Evolutionary conservation across 139 green algal species (phyloP).

Genomic region (Chlamydomonas sphaeroides): DNA sequence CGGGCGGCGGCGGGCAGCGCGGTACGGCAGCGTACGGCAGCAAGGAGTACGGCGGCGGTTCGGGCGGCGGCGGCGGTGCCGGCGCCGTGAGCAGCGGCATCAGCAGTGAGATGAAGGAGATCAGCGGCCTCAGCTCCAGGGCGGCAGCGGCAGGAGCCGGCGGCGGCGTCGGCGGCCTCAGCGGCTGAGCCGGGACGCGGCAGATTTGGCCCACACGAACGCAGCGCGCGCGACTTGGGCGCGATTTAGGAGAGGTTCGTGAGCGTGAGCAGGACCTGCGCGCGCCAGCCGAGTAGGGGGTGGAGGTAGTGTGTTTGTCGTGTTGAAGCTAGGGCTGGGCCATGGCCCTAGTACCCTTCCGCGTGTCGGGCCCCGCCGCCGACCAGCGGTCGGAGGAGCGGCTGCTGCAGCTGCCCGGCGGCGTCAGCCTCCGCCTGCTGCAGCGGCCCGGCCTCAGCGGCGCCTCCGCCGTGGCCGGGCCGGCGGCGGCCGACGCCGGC

Average conservation of each 20-base stretch:
- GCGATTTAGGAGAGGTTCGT: no score
- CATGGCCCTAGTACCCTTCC: conserved; percentile 37
- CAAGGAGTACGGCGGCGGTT: neutral
- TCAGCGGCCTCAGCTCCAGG: no score
- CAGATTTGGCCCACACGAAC: no score
- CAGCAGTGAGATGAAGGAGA: neutral
- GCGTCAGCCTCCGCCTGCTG: conserved; percentile 9
- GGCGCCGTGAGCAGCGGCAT: neutral
- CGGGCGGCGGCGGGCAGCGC: neutral
- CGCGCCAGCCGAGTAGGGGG: no score
- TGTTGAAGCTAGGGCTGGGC: no score
- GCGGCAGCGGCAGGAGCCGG: neutral
- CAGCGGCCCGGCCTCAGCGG: conserved; percentile 3
- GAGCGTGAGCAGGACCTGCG: no score
- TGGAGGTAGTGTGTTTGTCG: no score
- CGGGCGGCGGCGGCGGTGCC: neutral
- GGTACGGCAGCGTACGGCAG: no score
- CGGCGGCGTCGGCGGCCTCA: no score
- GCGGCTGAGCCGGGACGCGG: no score
- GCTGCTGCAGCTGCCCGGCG: conserved; percentile 21
- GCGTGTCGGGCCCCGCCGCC: conserved; percentile 15
- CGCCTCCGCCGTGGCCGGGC: neutral
- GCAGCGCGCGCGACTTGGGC: no score
- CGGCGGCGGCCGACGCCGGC: neutral
- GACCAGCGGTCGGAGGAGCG: conserved; percentile 23